Evolutionary conservation across 305 asterid genomes (phyloP), one percentile per base, ranked within the genome.

Genomic region (Rubia tinctorum): DNA sequence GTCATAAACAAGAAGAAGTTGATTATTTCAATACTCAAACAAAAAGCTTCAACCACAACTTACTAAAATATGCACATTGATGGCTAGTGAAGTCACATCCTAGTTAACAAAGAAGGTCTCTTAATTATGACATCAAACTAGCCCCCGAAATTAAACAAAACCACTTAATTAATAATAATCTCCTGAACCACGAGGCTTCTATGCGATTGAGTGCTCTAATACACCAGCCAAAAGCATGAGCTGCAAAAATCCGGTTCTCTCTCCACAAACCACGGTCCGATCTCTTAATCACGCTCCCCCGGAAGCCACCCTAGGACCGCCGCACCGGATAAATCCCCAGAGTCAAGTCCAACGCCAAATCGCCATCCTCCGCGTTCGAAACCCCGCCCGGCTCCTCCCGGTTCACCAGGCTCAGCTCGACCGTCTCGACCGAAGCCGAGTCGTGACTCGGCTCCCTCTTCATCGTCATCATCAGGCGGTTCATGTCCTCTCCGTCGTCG

Each of bases 361-460:
- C 91, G 55, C 63, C 53, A n/a, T 71, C 47, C 42, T 68, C 30
- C 37, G 62, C 81, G 15, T 82, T 82, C 39, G 80, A 67, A 6
- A 59, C 68, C 37, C 53, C 59, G 37, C 8, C 76, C 70, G 75
- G 75, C 18, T 77, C 75, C 55, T 15, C 63, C 78, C 12, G 79
- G 61, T 73, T 80, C 66, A 62, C 73, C 79, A 85, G 34, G 34
- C 73, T 76, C 6, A 80, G 86, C 67, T 89, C 96, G 22, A 81
- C 90, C 1, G 93, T 87, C 62, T 88, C 88, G 12, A 71, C 88
- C 5, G 94, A 88, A 62, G 72, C 62, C 0, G 95, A 91, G 86
- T 85, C 92, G 7, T 85, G 88, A 61, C 91, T 89, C 20, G 79
- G 74, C 0, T 87, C 84, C 12, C 91, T 79, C 10, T 83, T 66